These are phyloP conservation scores for Petunia secreta DNA, from an alignment of 257 asterid species.

Conservation along the genomic window DNA sequence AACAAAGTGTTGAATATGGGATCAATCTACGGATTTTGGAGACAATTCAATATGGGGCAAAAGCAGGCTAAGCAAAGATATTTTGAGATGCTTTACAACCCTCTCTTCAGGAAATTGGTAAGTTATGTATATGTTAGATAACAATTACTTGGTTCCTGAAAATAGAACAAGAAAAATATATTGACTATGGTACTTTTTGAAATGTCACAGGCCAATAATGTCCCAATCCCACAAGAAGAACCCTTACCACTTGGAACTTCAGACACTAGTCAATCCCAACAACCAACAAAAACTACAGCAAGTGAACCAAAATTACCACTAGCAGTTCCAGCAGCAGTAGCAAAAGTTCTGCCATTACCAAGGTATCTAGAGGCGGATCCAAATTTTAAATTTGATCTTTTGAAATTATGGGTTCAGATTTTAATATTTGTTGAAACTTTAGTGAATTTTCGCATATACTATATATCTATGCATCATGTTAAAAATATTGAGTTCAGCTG, in stretches of 20 bases:
- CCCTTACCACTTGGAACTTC: slow-evolving; percentile 31
- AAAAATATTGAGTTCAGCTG: too few species aligned
- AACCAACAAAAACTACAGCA: slow-evolving; percentile 19
- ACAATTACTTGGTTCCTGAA: not conserved
- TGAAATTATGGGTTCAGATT: too few species aligned
- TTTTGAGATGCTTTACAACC: slow-evolving; percentile 69
- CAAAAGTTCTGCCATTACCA: slow-evolving; percentile 27
- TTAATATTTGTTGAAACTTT: too few species aligned
- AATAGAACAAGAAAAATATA: not conserved
- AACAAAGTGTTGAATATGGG: slow-evolving; percentile 81
- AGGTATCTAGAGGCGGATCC: slow-evolving; percentile 26
- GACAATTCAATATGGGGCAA: slow-evolving; percentile 54
- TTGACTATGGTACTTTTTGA: not conserved
- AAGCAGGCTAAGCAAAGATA: slow-evolving; percentile 73
- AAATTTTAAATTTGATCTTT: too few species aligned
- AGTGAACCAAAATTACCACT: slow-evolving; percentile 17
- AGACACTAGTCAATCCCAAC: slow-evolving; percentile 30
- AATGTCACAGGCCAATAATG: slow-evolving; percentile 51
- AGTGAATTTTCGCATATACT: too few species aligned
- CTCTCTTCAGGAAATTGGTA: slow-evolving; percentile 73
- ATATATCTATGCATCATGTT: too few species aligned
- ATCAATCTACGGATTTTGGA: slow-evolving; percentile 74
- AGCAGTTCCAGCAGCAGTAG: slow-evolving; percentile 23
- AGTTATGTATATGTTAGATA: slow-evolving; percentile 21
- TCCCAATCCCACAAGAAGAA: slow-evolving; percentile 46